Conservation (phyloP, 2,329 filamentous ascomycete species). For the Nemania bipapillata region DNA sequence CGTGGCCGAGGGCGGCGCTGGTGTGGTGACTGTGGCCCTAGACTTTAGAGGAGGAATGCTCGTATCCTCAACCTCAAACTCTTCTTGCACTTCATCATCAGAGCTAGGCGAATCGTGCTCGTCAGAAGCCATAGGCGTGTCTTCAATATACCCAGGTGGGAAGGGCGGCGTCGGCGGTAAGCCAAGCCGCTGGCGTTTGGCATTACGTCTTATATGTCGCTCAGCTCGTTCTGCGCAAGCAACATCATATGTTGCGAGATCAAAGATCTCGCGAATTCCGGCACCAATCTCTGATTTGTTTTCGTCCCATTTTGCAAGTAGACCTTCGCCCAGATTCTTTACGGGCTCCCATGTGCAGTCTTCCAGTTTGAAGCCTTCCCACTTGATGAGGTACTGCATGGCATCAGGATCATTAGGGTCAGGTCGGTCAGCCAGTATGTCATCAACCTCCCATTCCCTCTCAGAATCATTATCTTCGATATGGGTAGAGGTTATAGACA, state of each 20-base stretch:
- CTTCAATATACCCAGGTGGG: constrained; percentile 18
- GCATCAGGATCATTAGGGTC: constrained; percentile 45
- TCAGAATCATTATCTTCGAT: constrained; percentile 50
- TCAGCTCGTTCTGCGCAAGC: constrained; percentile 51
- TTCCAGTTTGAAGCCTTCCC: constrained; percentile 69
- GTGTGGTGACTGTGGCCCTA: constrained; percentile 8
- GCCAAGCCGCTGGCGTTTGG: constrained; percentile 56
- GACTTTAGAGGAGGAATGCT: constrained; percentile 19
- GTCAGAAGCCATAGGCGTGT: constrained; percentile 22
- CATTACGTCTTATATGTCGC: constrained; percentile 59
- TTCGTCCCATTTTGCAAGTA: constrained; percentile 58
- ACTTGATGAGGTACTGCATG: constrained; percentile 69
- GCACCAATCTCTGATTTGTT: constrained; percentile 53
- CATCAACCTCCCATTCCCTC: constrained; percentile 65
- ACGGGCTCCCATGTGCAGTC: constrained; percentile 67
- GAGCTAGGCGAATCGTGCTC: constrained; percentile 34
- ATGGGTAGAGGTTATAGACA: constrained; percentile 67
- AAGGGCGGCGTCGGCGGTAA: constrained; percentile 45
- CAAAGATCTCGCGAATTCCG: constrained; percentile 53
- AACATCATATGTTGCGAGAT: constrained; percentile 54
- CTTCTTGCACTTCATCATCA: constrained; percentile 47
- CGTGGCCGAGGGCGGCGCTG: neutral
- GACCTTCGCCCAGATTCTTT: constrained; percentile 55
- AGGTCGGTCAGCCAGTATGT: constrained; percentile 61
- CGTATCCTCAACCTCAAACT: constrained; percentile 31